phyloP scores from a whole-genome alignment of 129 eudicot genomes.

The Oenanthe sinensis region DNA sequence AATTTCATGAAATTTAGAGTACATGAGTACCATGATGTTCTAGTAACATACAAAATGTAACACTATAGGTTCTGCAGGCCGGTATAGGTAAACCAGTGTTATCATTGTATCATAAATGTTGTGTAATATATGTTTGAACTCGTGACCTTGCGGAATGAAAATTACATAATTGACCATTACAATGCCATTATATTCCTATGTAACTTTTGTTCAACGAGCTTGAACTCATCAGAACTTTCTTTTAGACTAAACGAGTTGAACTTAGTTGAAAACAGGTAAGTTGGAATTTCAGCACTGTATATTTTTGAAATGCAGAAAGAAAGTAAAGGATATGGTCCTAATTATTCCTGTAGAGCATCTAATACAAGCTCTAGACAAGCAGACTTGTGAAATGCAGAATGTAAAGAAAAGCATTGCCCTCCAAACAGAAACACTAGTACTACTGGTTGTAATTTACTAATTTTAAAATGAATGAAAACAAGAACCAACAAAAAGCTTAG shows the following conservation, averaged over 20 bases:
- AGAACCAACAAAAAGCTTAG: conserved; percentile 26
- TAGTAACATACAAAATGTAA: no score
- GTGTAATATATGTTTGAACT: no score
- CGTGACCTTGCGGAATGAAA: no score
- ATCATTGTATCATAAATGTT: no score
- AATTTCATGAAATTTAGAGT: background rate
- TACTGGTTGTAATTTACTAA: background rate
- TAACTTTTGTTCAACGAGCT: background rate
- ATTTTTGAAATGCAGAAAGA: background rate
- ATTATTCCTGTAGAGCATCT: conserved; percentile 7
- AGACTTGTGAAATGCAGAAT: conserved; percentile 12
- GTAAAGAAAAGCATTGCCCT: conserved; percentile 31
- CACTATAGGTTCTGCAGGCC: no score
- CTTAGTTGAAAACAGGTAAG: background rate
- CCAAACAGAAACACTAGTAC: conserved; percentile 7
- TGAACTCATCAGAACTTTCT: background rate
- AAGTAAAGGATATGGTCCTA: background rate
- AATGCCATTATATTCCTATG: no score
- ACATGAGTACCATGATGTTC: background rate
- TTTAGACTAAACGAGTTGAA: background rate
- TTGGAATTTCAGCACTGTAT: background rate
- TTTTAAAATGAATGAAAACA: background rate
- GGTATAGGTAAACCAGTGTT: no score
- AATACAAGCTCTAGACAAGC: background rate
- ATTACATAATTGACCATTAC: no score